Conservation (phyloP, 1,284 basidiomycete genomes). For the Somion occarium region DNA sequence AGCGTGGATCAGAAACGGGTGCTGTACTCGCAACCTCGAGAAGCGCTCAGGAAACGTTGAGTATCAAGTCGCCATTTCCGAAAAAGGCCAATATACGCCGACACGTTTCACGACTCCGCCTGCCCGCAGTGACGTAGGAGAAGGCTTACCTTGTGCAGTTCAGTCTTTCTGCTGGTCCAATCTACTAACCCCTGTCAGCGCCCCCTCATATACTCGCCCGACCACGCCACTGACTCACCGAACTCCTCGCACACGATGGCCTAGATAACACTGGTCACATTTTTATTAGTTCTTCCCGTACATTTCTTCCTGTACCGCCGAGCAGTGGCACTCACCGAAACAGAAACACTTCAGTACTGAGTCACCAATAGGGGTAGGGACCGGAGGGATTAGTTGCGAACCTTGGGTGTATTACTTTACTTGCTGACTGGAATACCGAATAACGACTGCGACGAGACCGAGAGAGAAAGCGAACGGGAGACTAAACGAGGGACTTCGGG, state of each 20-base stretch:
- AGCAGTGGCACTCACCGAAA: background rate
- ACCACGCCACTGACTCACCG: background rate
- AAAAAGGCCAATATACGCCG: background rate
- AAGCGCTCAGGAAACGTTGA: background rate
- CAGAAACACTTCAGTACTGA: background rate
- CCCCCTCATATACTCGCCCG: background rate
- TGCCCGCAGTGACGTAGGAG: constrained; percentile 1
- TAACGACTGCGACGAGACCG: constrained; percentile 10
- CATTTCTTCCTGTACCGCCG: background rate
- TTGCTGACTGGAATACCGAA: background rate
- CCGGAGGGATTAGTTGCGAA: background rate
- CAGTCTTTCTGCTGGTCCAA: background rate
- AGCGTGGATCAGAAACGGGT: background rate
- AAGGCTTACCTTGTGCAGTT: constrained; percentile 1
- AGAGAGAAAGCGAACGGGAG: constrained; percentile 12
- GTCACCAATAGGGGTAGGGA: background rate
- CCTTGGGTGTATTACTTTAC: constrained; percentile 11
- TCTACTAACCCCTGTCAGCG: background rate
- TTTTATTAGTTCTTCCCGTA: background rate
- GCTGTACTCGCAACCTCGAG: background rate
- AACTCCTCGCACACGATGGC: background rate
- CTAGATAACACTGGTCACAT: constrained; percentile 1
- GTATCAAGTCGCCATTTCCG: background rate
- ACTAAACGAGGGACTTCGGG: constrained; percentile 5
- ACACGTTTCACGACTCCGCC: constrained; percentile 2